A percentile compares a stretch with the other conserved stretches of the same genome.
phyloP scores from a whole-genome alignment of 306 rosid genomes.

The Citrullus colocynthis region DNA sequence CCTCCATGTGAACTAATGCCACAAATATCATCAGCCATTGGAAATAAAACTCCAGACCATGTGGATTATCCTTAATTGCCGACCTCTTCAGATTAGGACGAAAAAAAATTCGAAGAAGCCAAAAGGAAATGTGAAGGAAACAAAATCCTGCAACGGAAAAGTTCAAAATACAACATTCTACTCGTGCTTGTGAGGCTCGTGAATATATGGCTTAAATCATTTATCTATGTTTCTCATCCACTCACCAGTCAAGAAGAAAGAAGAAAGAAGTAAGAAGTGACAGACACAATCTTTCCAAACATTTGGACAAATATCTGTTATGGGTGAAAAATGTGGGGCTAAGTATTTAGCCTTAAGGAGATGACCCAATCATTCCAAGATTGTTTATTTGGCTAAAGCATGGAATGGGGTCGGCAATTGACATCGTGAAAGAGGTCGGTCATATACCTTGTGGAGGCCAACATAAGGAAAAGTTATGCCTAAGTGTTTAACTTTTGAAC shows the following conservation, averaged over 20 bases:
- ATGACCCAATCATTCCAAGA: too few species aligned
- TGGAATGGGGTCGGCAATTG: too few species aligned
- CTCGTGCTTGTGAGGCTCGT: background rate
- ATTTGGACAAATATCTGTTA: too few species aligned
- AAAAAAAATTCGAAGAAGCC: background rate
- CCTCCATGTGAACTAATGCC: too few species aligned
- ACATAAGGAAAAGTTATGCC: too few species aligned
- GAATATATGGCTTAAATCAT: background rate
- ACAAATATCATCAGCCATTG: background rate
- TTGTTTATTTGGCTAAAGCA: too few species aligned
- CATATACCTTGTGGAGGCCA: too few species aligned
- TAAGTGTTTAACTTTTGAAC: too few species aligned
- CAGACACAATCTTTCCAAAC: background rate
- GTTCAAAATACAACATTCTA: background rate
- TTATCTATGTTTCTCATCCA: background rate
- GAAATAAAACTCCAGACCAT: background rate
- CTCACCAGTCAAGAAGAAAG: background rate
- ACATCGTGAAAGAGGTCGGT: too few species aligned
- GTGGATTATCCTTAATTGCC: background rate
- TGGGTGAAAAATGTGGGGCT: too few species aligned
- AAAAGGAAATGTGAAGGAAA: background rate
- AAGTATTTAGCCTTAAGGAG: too few species aligned
- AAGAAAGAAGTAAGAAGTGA: background rate
- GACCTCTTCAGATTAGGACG: background rate
- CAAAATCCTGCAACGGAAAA: too few species aligned